A percentile compares a stretch with the other conserved stretches of the same genome.
phyloP scores from a whole-genome alignment of 257 asterid genomes.

The Fraxinus excelsior region DNA sequence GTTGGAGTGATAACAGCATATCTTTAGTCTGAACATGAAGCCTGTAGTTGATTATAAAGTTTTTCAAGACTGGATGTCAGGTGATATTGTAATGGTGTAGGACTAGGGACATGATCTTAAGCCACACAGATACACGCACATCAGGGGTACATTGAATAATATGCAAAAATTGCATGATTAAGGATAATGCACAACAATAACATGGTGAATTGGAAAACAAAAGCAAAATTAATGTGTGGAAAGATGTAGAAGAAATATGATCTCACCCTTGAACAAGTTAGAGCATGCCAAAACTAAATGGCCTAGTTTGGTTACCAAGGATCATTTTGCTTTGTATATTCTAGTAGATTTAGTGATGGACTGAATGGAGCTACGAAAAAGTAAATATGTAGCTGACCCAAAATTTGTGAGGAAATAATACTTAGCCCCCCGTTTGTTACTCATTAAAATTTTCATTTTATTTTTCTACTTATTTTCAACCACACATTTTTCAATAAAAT shows the following conservation, averaged over 20 bases:
- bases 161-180: not conserved
- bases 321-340: not conserved
- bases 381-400: not conserved
- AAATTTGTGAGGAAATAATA: not conserved
- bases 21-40: not conserved
- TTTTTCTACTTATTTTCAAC: too few relatives aligned
- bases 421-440: too few relatives aligned
- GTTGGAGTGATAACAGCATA: not conserved
- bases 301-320: not conserved
- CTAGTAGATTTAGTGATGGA: not conserved
- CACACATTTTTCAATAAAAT: too few relatives aligned
- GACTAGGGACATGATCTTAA: not conserved
- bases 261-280: not conserved
- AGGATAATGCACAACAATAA: not conserved
- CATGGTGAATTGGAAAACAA: not conserved
- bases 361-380: not conserved
- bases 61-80: not conserved
- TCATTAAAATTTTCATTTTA: too few relatives aligned
- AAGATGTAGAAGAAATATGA: not conserved
- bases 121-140: not conserved
- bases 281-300: not conserved
- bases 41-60: not conserved
- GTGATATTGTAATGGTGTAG: too few relatives aligned
- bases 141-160: not conserved
- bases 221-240: not conserved